A percentile compares a stretch with the other conserved stretches of the same genome.
Conservation (phyloP, 2,329 filamentous ascomycete genomes). For the Coniochaeta prunicola region DNA sequence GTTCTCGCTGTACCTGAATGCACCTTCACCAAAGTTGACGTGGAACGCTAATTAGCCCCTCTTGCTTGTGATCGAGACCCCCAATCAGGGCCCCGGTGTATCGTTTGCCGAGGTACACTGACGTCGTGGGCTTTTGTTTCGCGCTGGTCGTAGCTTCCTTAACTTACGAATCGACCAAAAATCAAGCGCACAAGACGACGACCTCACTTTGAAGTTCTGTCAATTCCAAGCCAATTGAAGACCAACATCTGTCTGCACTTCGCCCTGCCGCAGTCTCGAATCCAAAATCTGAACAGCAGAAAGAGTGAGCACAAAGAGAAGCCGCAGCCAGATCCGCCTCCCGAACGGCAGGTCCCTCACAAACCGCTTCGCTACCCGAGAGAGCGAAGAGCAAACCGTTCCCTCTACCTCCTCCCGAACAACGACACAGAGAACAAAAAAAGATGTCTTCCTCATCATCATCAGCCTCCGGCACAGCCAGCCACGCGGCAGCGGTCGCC, state of each 20-base stretch:
- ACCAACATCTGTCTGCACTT: too few species aligned
- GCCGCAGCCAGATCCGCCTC: too few species aligned
- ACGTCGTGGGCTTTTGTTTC: not conserved
- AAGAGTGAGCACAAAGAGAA: not conserved
- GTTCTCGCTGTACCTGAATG: too few species aligned
- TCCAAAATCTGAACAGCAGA: not conserved
- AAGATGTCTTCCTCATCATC: constrained; percentile 16
- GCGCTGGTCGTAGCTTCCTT: not conserved
- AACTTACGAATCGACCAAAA: not conserved
- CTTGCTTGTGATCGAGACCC: not conserved
- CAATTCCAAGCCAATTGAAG: too few species aligned
- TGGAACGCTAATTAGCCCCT: not conserved
- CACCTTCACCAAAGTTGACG: too few species aligned
- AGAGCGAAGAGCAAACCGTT: too few species aligned
- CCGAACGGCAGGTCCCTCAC: too few species aligned
- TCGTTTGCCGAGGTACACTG: constrained; percentile 1
- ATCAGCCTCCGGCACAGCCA: constrained; percentile 23
- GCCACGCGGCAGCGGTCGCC: constrained; percentile 13
- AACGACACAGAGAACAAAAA: not conserved
- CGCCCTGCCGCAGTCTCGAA: too few species aligned
- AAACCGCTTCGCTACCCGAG: too few species aligned
- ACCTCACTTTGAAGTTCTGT: too few species aligned
- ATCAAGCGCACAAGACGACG: not conserved
- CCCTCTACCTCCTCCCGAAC: too few species aligned
- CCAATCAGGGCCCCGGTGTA: not conserved